Percentiles rank a stretch among this genome's conserved stretches.
phyloP scores from a whole-genome alignment of 345 rosid species.

The Lumnitzera littorea region DNA sequence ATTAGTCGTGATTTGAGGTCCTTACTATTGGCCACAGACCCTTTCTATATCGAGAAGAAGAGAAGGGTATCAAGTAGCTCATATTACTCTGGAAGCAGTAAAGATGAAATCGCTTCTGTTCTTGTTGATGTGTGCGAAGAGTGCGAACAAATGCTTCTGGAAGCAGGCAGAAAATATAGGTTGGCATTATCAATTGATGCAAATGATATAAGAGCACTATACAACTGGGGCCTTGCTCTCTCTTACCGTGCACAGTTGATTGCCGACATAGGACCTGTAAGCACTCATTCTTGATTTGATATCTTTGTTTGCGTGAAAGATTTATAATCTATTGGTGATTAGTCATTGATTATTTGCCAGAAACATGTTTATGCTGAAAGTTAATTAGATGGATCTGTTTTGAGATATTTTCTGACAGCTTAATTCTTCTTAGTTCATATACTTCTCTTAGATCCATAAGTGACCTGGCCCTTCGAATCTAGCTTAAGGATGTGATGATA shows the following conservation, averaged over 20 bases:
- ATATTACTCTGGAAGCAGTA: constrained; percentile 14
- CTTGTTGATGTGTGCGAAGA: constrained; percentile 55
- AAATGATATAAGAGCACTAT: constrained; percentile 49
- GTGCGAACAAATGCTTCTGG: constrained; percentile 60
- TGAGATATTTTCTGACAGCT: too few species aligned
- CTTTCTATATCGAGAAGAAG: constrained; percentile 16
- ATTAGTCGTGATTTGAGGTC: constrained; percentile 55
- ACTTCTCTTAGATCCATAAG: too few species aligned
- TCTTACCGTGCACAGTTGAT: constrained; percentile 68
- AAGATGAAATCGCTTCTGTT: constrained; percentile 34
- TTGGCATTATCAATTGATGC: constrained; percentile 58
- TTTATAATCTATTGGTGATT: not conserved
- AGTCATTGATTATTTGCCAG: not conserved
- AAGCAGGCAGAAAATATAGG: constrained; percentile 61
- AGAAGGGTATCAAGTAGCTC: constrained; percentile 20
- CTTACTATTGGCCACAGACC: constrained; percentile 29
- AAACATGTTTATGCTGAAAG: too few species aligned
- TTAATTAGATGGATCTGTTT: too few species aligned
- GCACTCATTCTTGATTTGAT: constrained; percentile 4
- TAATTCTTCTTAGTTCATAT: too few species aligned
- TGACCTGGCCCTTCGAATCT: too few species aligned
- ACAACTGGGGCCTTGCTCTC: constrained; percentile 77
- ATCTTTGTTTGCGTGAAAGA: not conserved
- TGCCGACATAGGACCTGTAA: constrained; percentile 75
- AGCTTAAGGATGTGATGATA: too few species aligned